Evolutionary conservation across 2,329 filamentous ascomycete genomes (phyloP).

Genomic region (Colletotrichum sp.): DNA sequence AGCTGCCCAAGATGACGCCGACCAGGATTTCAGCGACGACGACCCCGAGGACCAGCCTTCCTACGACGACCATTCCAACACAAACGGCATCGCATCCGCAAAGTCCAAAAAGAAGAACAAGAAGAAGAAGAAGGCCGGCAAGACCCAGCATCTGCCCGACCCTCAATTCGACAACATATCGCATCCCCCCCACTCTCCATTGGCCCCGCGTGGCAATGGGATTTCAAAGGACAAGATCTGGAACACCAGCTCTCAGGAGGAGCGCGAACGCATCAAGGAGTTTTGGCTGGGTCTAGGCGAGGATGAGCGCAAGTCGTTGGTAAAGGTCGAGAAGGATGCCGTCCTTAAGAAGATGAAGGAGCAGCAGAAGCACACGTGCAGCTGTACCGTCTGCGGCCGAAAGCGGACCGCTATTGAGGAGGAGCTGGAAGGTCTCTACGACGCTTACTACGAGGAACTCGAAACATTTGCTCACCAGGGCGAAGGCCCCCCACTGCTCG

Average conservation of each 20-base stretch:
- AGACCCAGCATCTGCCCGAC: conserved; percentile 24
- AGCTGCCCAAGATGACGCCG: conserved; percentile 52
- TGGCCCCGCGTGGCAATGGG: conserved; percentile 39
- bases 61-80: conserved; percentile 37
- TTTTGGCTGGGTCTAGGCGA: conserved; percentile 97
- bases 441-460: conserved; percentile 97
- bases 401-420: conserved; percentile 98
- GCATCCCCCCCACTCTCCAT: conserved; percentile 31
- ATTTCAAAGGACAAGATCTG: conserved; percentile 87
- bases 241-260: conserved; percentile 94
- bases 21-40: conserved; percentile 62
- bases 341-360: conserved; percentile 99
- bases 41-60: conserved; percentile 50
- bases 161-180: conserved; percentile 36
- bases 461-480: conserved; percentile 95
- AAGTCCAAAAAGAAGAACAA: conserved; percentile 74
- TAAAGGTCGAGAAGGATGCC: conserved; percentile 98
- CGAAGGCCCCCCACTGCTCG: conserved; percentile 72
- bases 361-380: conserved; percentile 98
- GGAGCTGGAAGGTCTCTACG: conserved; percentile 95
- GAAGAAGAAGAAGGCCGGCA: conserved; percentile 58
- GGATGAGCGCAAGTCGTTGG: conserved; percentile 90
- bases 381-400: conserved; percentile 94
- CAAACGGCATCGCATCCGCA: conserved; percentile 43
- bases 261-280: conserved; percentile 95